Conservation (phyloP, 2,329 filamentous ascomycete species). For the Colletotrichum tropicicola region DNA sequence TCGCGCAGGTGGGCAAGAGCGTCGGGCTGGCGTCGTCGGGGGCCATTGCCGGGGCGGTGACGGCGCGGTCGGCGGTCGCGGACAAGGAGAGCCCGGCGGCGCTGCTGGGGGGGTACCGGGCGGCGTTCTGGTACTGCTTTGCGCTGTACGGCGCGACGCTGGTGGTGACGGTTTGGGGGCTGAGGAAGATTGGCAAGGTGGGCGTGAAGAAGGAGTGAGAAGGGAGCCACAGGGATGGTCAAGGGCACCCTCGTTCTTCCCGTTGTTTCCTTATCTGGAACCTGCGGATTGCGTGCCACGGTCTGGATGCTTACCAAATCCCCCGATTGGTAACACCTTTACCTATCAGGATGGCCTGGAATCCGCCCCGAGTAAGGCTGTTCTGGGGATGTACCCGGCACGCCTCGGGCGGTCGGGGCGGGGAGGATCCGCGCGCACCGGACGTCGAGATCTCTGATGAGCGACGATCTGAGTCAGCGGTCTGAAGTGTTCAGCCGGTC, state of each 20-base stretch:
- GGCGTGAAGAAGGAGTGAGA: slow-evolving; percentile 54
- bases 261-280: too few species aligned
- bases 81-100: slow-evolving; percentile 36
- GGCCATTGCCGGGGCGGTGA: slow-evolving; percentile 55
- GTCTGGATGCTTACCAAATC: not conserved
- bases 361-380: too few species aligned
- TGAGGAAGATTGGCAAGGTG: slow-evolving; percentile 56
- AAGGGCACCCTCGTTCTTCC: too few species aligned
- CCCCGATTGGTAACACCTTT: too few species aligned
- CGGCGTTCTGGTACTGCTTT: slow-evolving; percentile 63
- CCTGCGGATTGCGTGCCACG: too few species aligned
- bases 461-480: slow-evolving; percentile 10
- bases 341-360: too few species aligned
- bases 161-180: slow-evolving; percentile 51
- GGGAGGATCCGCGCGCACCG: not conserved
- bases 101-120: slow-evolving; percentile 61
- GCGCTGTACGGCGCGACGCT: slow-evolving; percentile 39
- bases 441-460: too few species aligned
- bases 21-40: slow-evolving; percentile 60
- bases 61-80: slow-evolving; percentile 43
- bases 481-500: not conserved
- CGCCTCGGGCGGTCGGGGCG: not conserved
- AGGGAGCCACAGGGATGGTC: too few species aligned
- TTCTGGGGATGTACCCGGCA: too few species aligned
- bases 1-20: slow-evolving; percentile 64